Conservation (phyloP, 1,284 basidiomycete species). For the Ustilago lituana region DNA sequence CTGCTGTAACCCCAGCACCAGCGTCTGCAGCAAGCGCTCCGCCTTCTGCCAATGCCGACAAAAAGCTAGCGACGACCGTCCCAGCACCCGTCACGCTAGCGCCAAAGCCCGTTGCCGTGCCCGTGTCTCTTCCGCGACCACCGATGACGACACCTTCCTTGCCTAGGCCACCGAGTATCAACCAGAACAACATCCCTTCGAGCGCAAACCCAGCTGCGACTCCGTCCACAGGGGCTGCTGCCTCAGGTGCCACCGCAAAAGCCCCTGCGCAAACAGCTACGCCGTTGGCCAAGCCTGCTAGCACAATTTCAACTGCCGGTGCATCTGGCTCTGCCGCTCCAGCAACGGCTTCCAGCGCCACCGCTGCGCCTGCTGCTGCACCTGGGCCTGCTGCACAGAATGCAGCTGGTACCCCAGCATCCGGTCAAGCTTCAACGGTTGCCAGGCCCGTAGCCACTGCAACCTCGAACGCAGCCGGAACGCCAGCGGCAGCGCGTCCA, state of each 20-base stretch:
- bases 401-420: constrained; percentile 2
- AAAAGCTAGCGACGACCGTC: constrained; percentile 8
- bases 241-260: constrained; percentile 3
- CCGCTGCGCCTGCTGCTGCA: constrained; percentile 6
- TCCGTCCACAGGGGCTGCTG: background rate
- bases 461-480: constrained; percentile 2
- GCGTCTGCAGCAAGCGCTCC: constrained; percentile 3
- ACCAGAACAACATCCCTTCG: constrained; percentile 27
- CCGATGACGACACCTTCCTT: constrained; percentile 35
- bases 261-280: background rate
- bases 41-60: constrained; percentile 2
- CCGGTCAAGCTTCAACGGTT: constrained; percentile 8
- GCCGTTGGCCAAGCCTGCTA: constrained; percentile 6
- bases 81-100: constrained; percentile 10
- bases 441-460: constrained; percentile 13
- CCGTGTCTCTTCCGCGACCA: constrained; percentile 37
- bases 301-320: background rate
- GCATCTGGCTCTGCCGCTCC: constrained; percentile 7
- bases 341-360: constrained; percentile 3
- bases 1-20: constrained; percentile 1
- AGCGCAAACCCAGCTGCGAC: constrained; percentile 9
- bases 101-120: constrained; percentile 24
- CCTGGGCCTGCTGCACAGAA: background rate
- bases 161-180: constrained; percentile 42
- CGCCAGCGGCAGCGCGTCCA: constrained; percentile 23